Base-by-base conservation (phyloP, 108 stramenopile species). In the Schizochytrium sp. region DNA sequence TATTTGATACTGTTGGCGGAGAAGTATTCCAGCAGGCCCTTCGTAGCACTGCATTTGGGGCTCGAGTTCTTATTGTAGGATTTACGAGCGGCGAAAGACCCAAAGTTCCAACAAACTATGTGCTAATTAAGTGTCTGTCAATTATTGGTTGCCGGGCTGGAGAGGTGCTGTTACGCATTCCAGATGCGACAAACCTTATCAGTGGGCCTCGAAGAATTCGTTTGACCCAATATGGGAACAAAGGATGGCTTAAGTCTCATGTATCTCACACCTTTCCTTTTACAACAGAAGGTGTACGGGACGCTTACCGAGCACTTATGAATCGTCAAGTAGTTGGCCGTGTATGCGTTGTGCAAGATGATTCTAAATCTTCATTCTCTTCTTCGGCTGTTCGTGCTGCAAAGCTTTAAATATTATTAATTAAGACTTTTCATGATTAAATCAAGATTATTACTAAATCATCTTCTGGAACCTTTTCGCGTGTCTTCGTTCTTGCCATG, bases 1-100 rank as follows among this genome's bases (percentile, higher is more conserved):
- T 38, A n/a, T 83, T 55, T 83, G 76, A 83, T 28, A 49, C 76
- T n/a, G 76, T 83, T 7, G 76, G 76, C 76, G 76, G 76, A 17
- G 15, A 83, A 53, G 40, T 83, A 5, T 83, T 83, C n/a, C 8
- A 49, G 0, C 76, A 83, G 28, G 76, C 50, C 5, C 3, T 83
- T 13, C 47, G 53, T 10, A 38, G 28, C 45, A 83, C 76, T 1
- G 76, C 76, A 7, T 83, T 83, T 55, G 76, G 28, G 12, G 76
- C 76, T 40, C 76, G 76, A 17, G 76, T 83, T 50, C 28, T 83
- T 47, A 83, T 83, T 2, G 76, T 83, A 0, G 76, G 76, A 56
- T 83, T 83, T 50, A 83, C 76, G 28, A 83, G 76, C 53, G 76
- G 76, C 8, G 76, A 55, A 38, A 47, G 76, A 28, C 76, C 76